A percentile compares a stretch with the other conserved stretches of the same genome.
phyloP scores from a whole-genome alignment of 768 basidiomycete species.

The Plicaturopsis crispa region DNA sequence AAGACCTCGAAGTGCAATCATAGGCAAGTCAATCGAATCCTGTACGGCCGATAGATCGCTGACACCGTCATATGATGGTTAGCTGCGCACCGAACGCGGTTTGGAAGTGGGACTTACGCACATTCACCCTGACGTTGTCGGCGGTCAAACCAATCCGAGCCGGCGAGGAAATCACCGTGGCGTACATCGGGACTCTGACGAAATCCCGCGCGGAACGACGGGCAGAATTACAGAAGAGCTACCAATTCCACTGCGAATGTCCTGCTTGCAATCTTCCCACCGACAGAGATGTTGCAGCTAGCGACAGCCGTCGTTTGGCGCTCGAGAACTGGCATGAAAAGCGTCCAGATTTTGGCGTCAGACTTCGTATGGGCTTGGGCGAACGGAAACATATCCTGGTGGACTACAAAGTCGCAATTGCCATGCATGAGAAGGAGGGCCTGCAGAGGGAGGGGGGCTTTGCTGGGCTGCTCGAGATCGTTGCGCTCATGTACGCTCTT shows the following conservation, averaged over 20 bases:
- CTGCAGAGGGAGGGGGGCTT: no score
- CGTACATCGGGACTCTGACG: constrained; percentile 10
- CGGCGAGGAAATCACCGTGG: constrained; percentile 4
- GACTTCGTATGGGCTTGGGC: no score
- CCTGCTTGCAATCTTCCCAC: constrained; percentile 14
- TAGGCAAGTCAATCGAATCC: not conserved
- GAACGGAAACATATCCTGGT: no score
- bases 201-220: constrained; percentile 16
- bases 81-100: constrained; percentile 4
- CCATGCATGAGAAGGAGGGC: no score
- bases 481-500: no score
- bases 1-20: constrained; percentile 2
- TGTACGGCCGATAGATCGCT: not conserved
- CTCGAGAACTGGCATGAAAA: not conserved
- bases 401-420: no score
- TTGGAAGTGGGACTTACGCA: constrained; percentile 2
- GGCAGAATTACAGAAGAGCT: constrained; percentile 14
- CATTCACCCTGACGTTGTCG: not conserved
- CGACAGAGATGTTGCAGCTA: no score
- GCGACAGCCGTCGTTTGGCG: not conserved
- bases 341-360: no score
- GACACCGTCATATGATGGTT: not conserved
- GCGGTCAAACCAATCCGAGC: not conserved
- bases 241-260: constrained; percentile 28
- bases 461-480: no score